Conservation (phyloP, 495 filamentous ascomycete species). For the Arthonia radiata region DNA sequence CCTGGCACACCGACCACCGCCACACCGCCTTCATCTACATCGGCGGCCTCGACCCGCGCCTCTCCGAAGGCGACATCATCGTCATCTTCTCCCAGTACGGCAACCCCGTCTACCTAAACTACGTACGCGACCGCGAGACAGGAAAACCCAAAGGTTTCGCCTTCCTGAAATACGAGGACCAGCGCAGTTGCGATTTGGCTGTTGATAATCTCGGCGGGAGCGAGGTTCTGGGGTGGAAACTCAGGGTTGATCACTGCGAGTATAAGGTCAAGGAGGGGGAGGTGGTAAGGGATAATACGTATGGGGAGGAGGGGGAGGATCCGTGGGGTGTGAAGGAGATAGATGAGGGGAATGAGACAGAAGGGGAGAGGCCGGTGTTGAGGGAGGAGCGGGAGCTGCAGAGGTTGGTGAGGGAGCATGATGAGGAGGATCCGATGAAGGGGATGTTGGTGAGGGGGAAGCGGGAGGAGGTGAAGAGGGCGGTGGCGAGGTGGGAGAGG, state of each 20-base stretch:
- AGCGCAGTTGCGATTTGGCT: constrained; percentile 81
- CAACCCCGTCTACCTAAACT: constrained; percentile 74
- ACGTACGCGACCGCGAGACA: constrained; percentile 82
- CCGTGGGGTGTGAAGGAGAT: not conserved
- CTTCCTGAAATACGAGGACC: constrained; percentile 95
- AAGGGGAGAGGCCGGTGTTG: constrained; percentile 21
- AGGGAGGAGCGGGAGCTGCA: constrained; percentile 56
- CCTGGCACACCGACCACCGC: constrained; percentile 93
- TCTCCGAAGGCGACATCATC: constrained; percentile 87
- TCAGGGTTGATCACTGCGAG: constrained; percentile 77
- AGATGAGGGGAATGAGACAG: constrained; percentile 12
- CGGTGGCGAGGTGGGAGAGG: constrained; percentile 26
- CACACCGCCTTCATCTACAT: constrained; percentile 95
- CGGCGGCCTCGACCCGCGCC: constrained; percentile 77
- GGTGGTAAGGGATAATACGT: constrained; percentile 32
- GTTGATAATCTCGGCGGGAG: constrained; percentile 88
- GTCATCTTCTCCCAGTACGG: constrained; percentile 96
- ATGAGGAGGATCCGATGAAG: constrained; percentile 97
- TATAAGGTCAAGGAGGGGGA: constrained; percentile 81
- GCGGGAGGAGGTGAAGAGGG: constrained; percentile 57
- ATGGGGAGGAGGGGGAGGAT: not conserved
- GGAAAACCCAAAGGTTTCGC: constrained; percentile 84
- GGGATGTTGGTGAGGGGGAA: constrained; percentile 68
- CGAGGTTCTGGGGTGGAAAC: constrained; percentile 48
- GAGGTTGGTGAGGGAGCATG: constrained; percentile 50